These are phyloP conservation scores for Botryosphaeria dothidea DNA, from an alignment of 2,329 filamentous ascomycete genomes.

Conservation along the genomic window DNA sequence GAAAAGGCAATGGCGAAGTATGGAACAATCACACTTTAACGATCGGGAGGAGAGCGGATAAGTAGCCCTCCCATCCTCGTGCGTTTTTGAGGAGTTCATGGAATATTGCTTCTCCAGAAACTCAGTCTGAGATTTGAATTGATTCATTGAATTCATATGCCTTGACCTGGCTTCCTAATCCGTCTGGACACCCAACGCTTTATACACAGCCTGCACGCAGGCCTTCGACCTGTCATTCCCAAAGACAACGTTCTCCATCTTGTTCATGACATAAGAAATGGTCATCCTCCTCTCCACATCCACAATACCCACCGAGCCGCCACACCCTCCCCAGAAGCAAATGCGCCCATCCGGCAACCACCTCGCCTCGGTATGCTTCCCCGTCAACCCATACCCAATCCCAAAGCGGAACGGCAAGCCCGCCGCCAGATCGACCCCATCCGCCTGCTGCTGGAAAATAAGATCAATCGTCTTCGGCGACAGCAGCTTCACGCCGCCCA, in stretches of 20 bases:
- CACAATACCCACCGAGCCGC: conserved; percentile 24
- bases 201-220: neutral
- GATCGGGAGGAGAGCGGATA: too few species aligned
- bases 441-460: neutral
- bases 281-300: conserved; percentile 24
- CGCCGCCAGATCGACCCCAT: neutral
- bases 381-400: neutral
- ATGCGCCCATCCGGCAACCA: neutral
- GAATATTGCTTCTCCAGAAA: too few species aligned
- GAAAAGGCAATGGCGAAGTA: too few species aligned
- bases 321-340: conserved; percentile 26
- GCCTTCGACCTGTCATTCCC: neutral
- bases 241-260: conserved; percentile 21
- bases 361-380: neutral
- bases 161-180: too few species aligned
- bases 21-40: too few species aligned
- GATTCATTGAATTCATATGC: too few species aligned
- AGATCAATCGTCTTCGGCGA: conserved; percentile 24
- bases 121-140: too few species aligned
- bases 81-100: too few species aligned
- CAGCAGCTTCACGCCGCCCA: conserved; percentile 40
- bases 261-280: conserved; percentile 26
- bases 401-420: neutral
- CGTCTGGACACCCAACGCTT: neutral
- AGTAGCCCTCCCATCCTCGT: too few species aligned